Evolutionary conservation across 495 filamentous ascomycete genomes (phyloP), one percentile per base, ranked within the genome.

Genomic region (Trypethelium eluteriae): DNA sequence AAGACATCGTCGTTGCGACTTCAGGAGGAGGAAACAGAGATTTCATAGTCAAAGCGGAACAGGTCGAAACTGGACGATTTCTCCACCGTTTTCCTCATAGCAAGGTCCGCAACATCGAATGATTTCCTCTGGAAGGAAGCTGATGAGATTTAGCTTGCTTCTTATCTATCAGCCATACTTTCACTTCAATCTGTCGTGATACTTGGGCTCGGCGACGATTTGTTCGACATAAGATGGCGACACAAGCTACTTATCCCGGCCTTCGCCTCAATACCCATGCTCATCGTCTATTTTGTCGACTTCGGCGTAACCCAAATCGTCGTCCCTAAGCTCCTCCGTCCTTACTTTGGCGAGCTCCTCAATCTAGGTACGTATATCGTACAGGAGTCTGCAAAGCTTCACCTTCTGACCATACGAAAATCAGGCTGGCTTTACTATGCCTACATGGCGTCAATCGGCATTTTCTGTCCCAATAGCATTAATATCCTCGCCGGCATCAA

Each of bases 401-500:
- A 5, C 41, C n/a, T 36, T 16, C 39, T 39, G 44, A 56, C 47
- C 70, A 71, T 63, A 75, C 64, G 1, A 39, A 18, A 57, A 36
- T 10, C 39, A 76, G 75, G 93, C 63, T 86, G 83, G 78, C 80
- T 96, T 56, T 98, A 98, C 82, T 98, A 98, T 78, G 79, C 84
- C 70, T 98, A 98, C 81, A 98, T 98, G 94, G 91, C 91, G 41
- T 84, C 86, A 38, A 84, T 98, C 62, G 87, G 92, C 71, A 98
- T 98, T 65, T 98, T 98, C 79, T 93, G 90, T 70, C 92, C 94
- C 4, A 98, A 99, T 77, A 90, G 91, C 74, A 99, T 99, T 82
- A 99, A 99, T 80, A 99, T 99, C 78, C 80, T 98, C 2, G 94
- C 94, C 5, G 94, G 94, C 10, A 90, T 99, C 72, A 99, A 99